Percentiles rank a stretch among this genome's conserved stretches.
These are phyloP conservation scores for Areca catechu DNA, from an alignment of 176 grass and related monocot species.

Conservation along the genomic window DNA sequence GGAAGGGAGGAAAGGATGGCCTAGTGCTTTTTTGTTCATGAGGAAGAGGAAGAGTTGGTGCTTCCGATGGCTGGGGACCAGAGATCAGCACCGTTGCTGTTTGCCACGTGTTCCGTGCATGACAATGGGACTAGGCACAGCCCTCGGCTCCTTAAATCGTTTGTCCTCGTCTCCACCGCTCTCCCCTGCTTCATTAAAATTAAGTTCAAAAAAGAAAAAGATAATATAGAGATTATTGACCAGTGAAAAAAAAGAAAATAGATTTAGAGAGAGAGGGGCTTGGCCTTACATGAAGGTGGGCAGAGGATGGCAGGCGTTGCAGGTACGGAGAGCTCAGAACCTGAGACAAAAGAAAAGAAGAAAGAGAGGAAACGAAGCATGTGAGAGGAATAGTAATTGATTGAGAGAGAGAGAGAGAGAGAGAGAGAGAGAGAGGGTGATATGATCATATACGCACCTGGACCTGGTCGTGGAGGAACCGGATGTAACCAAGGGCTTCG, in stretches of 20 bases:
- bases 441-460: neutral
- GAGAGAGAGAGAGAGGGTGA: neutral
- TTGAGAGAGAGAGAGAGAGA: neutral
- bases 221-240: neutral
- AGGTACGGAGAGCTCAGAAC: conserved; percentile 86
- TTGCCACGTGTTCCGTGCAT: conserved; percentile 59
- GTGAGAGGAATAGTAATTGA: no score
- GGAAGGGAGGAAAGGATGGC: neutral
- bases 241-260: neutral
- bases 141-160: conserved; percentile 64
- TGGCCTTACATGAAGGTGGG: conserved; percentile 28
- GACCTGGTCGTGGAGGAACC: conserved; percentile 12
- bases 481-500: conserved; percentile 10
- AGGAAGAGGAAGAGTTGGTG: neutral
- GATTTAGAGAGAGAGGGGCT: neutral
- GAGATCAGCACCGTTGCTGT: conserved; percentile 54
- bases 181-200: conserved; percentile 7
- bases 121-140: conserved; percentile 76
- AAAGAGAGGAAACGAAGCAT: neutral
- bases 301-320: conserved; percentile 49
- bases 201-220: neutral
- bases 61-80: conserved; percentile 38
- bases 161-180: neutral
- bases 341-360: conserved; percentile 34
- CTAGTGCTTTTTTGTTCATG: conserved; percentile 5